A percentile compares a stretch with the other conserved stretches of the same genome.
Evolutionary conservation across 441 rosid genomes (phyloP).

Genomic region (Populus tomentosa): DNA sequence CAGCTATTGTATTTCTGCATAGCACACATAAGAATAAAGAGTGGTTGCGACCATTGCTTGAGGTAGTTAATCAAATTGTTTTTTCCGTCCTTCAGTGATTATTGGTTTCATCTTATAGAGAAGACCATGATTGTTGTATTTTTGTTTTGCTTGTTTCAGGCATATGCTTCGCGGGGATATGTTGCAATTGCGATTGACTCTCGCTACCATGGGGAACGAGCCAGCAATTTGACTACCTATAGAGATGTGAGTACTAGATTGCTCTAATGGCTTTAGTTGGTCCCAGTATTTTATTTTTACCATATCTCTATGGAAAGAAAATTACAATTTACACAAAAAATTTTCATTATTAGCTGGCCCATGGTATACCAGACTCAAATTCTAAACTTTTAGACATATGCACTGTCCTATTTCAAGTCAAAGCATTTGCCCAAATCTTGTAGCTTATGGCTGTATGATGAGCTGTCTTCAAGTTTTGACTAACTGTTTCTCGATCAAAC

Average conservation of each 20-base stretch:
- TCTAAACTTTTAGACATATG: neutral
- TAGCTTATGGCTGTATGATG: neutral
- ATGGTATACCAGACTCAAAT: neutral
- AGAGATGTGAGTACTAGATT: conserved; percentile 42
- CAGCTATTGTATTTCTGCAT: conserved; percentile 87
- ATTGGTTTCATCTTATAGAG: neutral
- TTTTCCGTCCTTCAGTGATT: neutral
- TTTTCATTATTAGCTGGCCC: neutral
- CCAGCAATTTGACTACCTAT: conserved; percentile 58
- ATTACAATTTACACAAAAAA: neutral
- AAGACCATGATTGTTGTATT: neutral
- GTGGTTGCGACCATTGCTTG: conserved; percentile 90
- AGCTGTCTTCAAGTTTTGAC: neutral
- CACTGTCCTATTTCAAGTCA: neutral
- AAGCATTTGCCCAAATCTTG: neutral
- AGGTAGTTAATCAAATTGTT: conserved; percentile 36
- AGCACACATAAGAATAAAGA: conserved; percentile 78
- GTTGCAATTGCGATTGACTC: conserved; percentile 81
- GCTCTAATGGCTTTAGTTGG: neutral
- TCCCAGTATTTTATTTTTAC: neutral
- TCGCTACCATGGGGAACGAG: conserved; percentile 89
- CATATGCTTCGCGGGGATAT: conserved; percentile 88
- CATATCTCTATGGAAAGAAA: neutral
- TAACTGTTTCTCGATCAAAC: neutral
- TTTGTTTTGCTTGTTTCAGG: conserved; percentile 36